Base-by-base conservation (phyloP, 2,329 filamentous ascomycete genomes). In the Arthrobotrys musiformis region DNA sequence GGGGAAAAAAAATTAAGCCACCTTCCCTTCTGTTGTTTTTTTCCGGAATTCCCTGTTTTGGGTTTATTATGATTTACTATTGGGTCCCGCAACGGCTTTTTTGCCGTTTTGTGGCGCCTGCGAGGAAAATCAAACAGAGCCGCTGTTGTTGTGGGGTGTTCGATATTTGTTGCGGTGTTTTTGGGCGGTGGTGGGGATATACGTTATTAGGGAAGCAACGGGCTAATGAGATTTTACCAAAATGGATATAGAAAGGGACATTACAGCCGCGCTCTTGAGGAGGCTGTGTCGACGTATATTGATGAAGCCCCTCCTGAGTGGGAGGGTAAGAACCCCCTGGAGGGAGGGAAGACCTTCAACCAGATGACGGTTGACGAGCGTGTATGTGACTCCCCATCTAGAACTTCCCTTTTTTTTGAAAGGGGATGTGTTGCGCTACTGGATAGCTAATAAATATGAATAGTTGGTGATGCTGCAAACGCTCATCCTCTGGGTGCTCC, bases 221-320 rank as follows among this genome's bases (percentile, higher is more conserved):
- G 11, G 52, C 63, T 50, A 58, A 64, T 67, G 15, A n/a, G n/a
- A 35, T 22, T 61, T 52, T 30, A n/a, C n/a, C n/a, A 11, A 26
- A 80, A 63, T 70, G 78, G 80, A 62, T 52, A 80, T 81, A 99
- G 95, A 84, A 90, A 92, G 81, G 94, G 93, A 62, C 95, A 99
- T 83, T 97, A 97, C 83, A 91, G 91, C 81, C 91, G 95, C 82
- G 95, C 96, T 26, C 86, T 99, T 58, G 96, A 99, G 83, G 96
- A 99, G 84, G 94, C 94, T 42, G 89, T 99, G 70, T 89, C 91
- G 78, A 89, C 91, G 13, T 92, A 98, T 84, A 92, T 91, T 83
- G 88, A 87, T 61, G 93, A 99, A 87, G 99, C 95, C 95, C 90
- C 93, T 6, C 87, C 87, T 78, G 87, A 89, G 81, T 99, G 96